Base-by-base conservation (phyloP, 1,139 yeast genomes). In the Scheffersomyces segobiensis region DNA sequence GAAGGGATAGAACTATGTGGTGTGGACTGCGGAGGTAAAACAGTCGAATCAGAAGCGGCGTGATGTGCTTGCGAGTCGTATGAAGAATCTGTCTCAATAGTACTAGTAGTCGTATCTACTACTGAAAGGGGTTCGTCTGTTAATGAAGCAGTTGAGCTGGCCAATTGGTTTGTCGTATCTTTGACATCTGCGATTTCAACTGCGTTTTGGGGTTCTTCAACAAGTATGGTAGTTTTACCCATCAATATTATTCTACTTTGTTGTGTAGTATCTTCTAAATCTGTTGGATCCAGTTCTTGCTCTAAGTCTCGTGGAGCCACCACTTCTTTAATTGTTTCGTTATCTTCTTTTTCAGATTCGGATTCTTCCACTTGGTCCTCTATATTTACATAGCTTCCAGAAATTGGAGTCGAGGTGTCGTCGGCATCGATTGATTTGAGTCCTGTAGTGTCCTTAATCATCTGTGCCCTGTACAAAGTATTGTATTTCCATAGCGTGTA, bases 401-500 rank as follows among this genome's bases (percentile, higher is more conserved):
- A 39, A 4, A 26, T 49, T 1, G 57, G 56, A 14, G 59, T 47
- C 8, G 55, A 17, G 6, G 53, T 26, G 3, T 26, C 53, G 2
- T 49, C 10, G 7, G 53, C 24, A 7, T 22, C 52, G 4, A 46
- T 46, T 42, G 21, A 14, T 39, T 52, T 54, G n/a, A 54, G 52
- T n/a, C 53, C 55, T 2, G 50, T 50, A 21, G 57, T 55, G 26
- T 58, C 56, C 26, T 56, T 52, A 55, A 55, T 52, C 24, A 54
- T 55, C 50, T n/a, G 46, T 50, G 52, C 59, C 39, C 3, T 56
- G 26, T 55, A 57, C 18, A 67, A 59, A 5, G 72, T 71, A 32
- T 67, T 72, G 64, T 74, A 69, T 60, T 79, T 80, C 77, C 81
- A 78, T 12, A 88, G 82, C 63, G 85, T 87, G 71, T 87, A 91